phyloP scores from a whole-genome alignment of 805 yeast genomes.

The Torulaspora maleeae region DNA sequence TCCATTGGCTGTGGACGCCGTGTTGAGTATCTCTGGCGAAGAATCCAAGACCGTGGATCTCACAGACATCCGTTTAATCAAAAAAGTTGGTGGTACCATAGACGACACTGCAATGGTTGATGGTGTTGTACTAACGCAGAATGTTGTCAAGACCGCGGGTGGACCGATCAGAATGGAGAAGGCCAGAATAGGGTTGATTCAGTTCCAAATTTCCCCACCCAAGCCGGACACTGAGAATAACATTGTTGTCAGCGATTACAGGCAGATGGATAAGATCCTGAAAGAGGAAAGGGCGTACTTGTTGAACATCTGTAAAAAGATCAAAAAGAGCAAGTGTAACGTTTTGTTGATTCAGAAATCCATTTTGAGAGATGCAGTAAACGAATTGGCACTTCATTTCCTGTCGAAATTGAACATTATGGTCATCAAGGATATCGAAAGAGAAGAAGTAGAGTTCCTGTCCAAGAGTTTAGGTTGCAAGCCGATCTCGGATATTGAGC shows the following conservation, averaged over 20 bases:
- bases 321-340: slow-evolving; percentile 95
- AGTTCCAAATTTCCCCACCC: slow-evolving; percentile 94
- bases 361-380: slow-evolving; percentile 91
- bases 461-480: slow-evolving; percentile 80
- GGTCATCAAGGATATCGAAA: slow-evolving; percentile 92
- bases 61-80: slow-evolving; percentile 80
- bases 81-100: slow-evolving; percentile 95
- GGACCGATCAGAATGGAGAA: slow-evolving; percentile 94
- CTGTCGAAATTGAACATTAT: slow-evolving; percentile 85
- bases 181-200: slow-evolving; percentile 85
- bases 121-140: slow-evolving; percentile 92
- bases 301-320: slow-evolving; percentile 89
- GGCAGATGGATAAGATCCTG: slow-evolving; percentile 98
- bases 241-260: slow-evolving; percentile 93
- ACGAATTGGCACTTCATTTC: slow-evolving; percentile 91
- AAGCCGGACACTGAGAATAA: slow-evolving; percentile 97
- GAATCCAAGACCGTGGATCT: slow-evolving; percentile 69
- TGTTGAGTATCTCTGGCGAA: slow-evolving; percentile 65
- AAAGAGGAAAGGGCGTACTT: slow-evolving; percentile 97
- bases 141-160: slow-evolving; percentile 82
- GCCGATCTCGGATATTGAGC: slow-evolving; percentile 93
- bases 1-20: slow-evolving; percentile 93
- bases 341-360: slow-evolving; percentile 86
- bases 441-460: slow-evolving; percentile 94
- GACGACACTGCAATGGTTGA: slow-evolving; percentile 91